Evolutionary conservation across 441 rosid genomes (phyloP), one percentile per base, ranked within the genome.

Genomic region (Mallotus japonicus): DNA sequence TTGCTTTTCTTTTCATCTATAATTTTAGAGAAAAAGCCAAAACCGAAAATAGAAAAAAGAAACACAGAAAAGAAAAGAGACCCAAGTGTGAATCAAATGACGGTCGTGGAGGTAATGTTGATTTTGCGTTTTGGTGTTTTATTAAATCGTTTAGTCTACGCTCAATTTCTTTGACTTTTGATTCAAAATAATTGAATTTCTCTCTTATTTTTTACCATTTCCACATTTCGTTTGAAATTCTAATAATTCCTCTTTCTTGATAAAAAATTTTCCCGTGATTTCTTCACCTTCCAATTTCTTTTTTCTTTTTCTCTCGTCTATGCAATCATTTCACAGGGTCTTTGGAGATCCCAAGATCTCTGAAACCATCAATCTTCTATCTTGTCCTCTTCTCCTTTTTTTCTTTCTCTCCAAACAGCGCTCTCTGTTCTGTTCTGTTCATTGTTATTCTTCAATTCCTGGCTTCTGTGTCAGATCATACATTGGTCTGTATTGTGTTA

Each of bases 131-230:
- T 28, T 28, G 32, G 32, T 28, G 32, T 28, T 28, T 28, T 28
- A 2, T 28, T 28, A 0, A 1, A 28, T 40, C 46, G 59, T 32
- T 20, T 37, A 64, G 13, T 60, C 22, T 44, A 40, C 50, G 24
- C 64, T 62, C 19, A 37, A 44, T 0, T 70, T 73, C 61, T 76
- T 81, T 79, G 81, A 81, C 79, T 83, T 74, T 54, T 15, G 3
- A 40, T 49, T 49, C 32, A 19, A 16, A 71, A 28, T 1, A 24
- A 13, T 56, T 53, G 22, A 32, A 1, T 2, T 42, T 16, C 22
- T 37, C 13, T 17, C 32, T 1, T 24, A 24, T 24, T 24, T 28
- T 24, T 24, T 24, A 24, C 28, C 28, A 24, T 8, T 3, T 37
- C 61, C 59, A 44, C 70, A 15, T 40, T 60, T 46, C 17, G 6